Conservation (phyloP, 306 rosid species). For the Bauhinia variegata region DNA sequence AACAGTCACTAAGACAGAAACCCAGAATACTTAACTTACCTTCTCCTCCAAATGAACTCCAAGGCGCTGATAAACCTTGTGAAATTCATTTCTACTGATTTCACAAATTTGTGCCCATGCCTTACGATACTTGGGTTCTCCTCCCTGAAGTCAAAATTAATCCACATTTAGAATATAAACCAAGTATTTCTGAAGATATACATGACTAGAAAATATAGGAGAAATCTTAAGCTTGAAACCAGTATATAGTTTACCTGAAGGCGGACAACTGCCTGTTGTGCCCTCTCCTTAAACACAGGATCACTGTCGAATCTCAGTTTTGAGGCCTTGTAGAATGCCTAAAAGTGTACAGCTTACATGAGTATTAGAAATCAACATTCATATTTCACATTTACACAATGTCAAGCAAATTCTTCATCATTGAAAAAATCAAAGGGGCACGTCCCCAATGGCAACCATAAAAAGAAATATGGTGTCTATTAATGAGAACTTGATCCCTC, state of each 20-base stretch:
- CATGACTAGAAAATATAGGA: neutral
- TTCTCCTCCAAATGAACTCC: conserved; percentile 79
- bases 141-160: conserved; percentile 64
- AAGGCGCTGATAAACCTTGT: conserved; percentile 82
- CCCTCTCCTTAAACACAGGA: conserved; percentile 79
- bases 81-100: conserved; percentile 83
- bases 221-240: neutral
- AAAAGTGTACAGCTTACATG: conserved; percentile 28
- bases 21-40: conserved; percentile 46
- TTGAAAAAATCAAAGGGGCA: neutral
- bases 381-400: conserved; percentile 19
- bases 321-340: conserved; percentile 90
- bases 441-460: conserved; percentile 3
- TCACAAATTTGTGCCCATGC: conserved; percentile 91
- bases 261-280: conserved; percentile 84
- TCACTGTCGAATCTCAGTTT: conserved; percentile 82
- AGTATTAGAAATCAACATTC: conserved; percentile 29
- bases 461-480: conserved; percentile 7
- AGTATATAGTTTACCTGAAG: conserved; percentile 68
- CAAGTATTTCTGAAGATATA: neutral
- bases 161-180: conserved; percentile 16
- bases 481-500: conserved; percentile 17
- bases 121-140: conserved; percentile 65
- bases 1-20: conserved; percentile 12
- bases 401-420: conserved; percentile 10